Evolutionary conservation across 2,329 filamentous ascomycete genomes (phyloP).

Genomic region (Onygenales sp.): DNA sequence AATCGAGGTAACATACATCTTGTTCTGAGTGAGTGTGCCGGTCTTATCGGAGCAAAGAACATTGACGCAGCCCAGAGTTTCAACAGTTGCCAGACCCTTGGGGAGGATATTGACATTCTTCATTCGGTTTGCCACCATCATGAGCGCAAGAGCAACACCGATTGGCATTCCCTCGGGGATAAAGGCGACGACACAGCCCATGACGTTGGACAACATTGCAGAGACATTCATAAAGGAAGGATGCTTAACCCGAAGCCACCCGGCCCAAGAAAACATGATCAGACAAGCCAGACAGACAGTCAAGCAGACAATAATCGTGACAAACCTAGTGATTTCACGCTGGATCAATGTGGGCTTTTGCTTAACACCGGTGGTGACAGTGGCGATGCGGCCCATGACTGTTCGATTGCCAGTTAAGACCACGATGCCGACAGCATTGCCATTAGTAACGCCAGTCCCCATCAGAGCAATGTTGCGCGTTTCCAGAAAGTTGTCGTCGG

Average conservation of each 20-base stretch:
- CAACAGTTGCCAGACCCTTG: slow-evolving; percentile 70
- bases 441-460: slow-evolving; percentile 66
- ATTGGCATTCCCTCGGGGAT: slow-evolving; percentile 70
- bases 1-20: slow-evolving; percentile 63
- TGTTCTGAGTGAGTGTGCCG: slow-evolving; percentile 52
- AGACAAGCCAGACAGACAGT: slow-evolving; percentile 54
- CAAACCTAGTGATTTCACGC: slow-evolving; percentile 63
- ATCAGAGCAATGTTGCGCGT: slow-evolving; percentile 68
- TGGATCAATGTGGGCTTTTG: slow-evolving; percentile 60
- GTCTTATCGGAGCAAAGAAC: slow-evolving; percentile 32
- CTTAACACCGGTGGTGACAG: slow-evolving; percentile 62
- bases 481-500: slow-evolving; percentile 67
- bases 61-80: slow-evolving; percentile 65
- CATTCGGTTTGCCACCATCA: slow-evolving; percentile 70
- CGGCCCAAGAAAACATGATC: slow-evolving; percentile 48
- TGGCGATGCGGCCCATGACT: slow-evolving; percentile 68
- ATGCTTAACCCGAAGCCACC: slow-evolving; percentile 57
- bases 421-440: slow-evolving; percentile 57
- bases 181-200: slow-evolving; percentile 64
- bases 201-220: slow-evolving; percentile 62
- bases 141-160: slow-evolving; percentile 60
- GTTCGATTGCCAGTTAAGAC: slow-evolving; percentile 63
- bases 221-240: slow-evolving; percentile 64
- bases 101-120: slow-evolving; percentile 65
- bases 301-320: slow-evolving; percentile 58